Evolutionary conservation across 805 yeast genomes (phyloP).

Genomic region (Myxozyma neotropica): DNA sequence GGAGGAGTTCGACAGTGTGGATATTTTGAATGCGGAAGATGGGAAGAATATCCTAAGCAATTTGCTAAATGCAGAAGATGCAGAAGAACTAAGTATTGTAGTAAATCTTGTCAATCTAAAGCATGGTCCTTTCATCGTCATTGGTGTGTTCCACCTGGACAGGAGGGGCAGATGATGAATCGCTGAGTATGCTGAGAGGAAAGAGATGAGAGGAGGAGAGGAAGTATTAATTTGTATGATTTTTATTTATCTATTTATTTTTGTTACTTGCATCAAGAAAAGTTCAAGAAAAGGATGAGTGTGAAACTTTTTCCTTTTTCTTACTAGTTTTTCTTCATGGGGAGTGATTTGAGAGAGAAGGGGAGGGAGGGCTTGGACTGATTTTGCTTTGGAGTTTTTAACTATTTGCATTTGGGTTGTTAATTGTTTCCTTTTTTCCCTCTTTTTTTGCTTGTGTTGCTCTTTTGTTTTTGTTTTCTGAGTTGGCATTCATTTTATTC

Average conservation of each 20-base stretch:
- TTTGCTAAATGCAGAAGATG: conserved; percentile 95
- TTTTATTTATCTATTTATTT: background rate
- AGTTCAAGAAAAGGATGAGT: background rate
- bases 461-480: background rate
- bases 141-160: conserved; percentile 65
- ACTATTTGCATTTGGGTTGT: conserved; percentile 5
- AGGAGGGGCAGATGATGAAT: conserved; percentile 6
- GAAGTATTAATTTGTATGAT: background rate
- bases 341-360: background rate
- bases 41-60: conserved; percentile 90
- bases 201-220: too few species aligned
- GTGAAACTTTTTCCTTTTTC: background rate
- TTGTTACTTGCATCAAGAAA: background rate
- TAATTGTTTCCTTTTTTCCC: background rate
- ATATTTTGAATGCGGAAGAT: conserved; percentile 84
- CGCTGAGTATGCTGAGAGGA: too few species aligned
- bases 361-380: background rate
- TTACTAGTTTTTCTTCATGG: too few species aligned
- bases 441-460: background rate
- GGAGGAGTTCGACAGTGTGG: conserved; percentile 97
- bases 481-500: background rate
- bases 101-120: conserved; percentile 83
- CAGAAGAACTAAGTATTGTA: conserved; percentile 92
- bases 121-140: conserved; percentile 94
- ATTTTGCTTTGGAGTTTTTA: conserved; percentile 1